Evolutionary conservation across 805 yeast genomes (phyloP).

Genomic region (Candida caryicola): DNA sequence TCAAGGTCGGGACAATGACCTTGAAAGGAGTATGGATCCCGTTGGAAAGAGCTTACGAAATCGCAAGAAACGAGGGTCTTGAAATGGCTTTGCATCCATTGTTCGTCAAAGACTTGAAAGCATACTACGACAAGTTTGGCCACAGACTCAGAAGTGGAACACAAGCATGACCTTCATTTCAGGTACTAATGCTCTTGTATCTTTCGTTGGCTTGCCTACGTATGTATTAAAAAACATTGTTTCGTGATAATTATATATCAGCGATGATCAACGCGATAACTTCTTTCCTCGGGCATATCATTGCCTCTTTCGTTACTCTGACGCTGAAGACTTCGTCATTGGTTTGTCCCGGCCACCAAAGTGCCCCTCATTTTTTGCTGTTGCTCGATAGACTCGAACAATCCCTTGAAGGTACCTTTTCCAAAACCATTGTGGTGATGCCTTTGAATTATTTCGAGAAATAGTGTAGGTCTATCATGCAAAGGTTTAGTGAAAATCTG

Average conservation of each 20-base stretch:
- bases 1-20: conserved; percentile 39
- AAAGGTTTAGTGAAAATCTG: conserved; percentile 79
- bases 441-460: conserved; percentile 79
- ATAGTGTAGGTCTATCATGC: conserved; percentile 76
- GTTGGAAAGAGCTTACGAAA: conserved; percentile 36
- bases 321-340: too few relatives aligned
- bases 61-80: conserved; percentile 41
- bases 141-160: conserved; percentile 16
- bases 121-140: conserved; percentile 25
- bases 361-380: conserved; percentile 75
- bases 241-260: too few relatives aligned
- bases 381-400: conserved; percentile 77
- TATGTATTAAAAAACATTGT: too few relatives aligned
- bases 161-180: background rate
- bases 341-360: too few relatives aligned
- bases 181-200: too few relatives aligned
- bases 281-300: too few relatives aligned
- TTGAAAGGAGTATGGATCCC: conserved; percentile 44
- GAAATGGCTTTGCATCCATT: conserved; percentile 32
- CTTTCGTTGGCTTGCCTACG: too few relatives aligned
- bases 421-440: conserved; percentile 83
- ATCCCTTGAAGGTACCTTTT: conserved; percentile 80
- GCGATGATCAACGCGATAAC: too few relatives aligned
- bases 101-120: conserved; percentile 30
- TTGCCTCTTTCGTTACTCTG: too few relatives aligned